Conservation (phyloP, 305 asterid species). For the Ajuga reptans region DNA sequence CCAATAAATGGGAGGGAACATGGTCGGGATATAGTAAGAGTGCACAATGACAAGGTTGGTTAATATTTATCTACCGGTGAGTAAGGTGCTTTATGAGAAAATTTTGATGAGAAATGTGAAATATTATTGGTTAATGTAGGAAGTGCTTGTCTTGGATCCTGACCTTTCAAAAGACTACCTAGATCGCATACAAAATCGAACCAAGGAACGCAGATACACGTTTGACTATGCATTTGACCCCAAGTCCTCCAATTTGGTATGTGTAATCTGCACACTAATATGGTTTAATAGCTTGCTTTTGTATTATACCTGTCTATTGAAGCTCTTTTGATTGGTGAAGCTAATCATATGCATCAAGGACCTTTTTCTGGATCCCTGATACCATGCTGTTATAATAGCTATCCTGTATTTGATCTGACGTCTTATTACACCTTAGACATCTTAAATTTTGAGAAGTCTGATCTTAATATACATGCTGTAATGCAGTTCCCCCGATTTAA, state of each 20-base stretch:
- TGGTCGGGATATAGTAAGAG: constrained; percentile 74
- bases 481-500: neutral
- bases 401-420: neutral
- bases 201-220: constrained; percentile 68
- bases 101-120: constrained; percentile 18
- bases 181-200: constrained; percentile 72
- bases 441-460: neutral
- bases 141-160: constrained; percentile 85
- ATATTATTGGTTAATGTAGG: constrained; percentile 43
- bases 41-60: constrained; percentile 59
- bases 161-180: constrained; percentile 85
- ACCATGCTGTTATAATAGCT: neutral
- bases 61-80: neutral
- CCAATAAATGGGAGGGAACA: constrained; percentile 65
- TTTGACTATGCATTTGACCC: constrained; percentile 87
- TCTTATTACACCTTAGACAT: neutral
- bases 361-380: neutral
- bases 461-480: neutral
- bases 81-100: constrained; percentile 8
- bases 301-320: neutral
- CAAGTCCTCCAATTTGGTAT: constrained; percentile 57
- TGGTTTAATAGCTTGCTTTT: neutral
- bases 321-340: constrained; percentile 8
- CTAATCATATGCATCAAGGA: neutral
- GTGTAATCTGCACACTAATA: constrained; percentile 11